These are phyloP conservation scores for Ploettnerulaceae sp. DNA, from an alignment of 2,329 filamentous ascomycete genomes.

Conservation along the genomic window DNA sequence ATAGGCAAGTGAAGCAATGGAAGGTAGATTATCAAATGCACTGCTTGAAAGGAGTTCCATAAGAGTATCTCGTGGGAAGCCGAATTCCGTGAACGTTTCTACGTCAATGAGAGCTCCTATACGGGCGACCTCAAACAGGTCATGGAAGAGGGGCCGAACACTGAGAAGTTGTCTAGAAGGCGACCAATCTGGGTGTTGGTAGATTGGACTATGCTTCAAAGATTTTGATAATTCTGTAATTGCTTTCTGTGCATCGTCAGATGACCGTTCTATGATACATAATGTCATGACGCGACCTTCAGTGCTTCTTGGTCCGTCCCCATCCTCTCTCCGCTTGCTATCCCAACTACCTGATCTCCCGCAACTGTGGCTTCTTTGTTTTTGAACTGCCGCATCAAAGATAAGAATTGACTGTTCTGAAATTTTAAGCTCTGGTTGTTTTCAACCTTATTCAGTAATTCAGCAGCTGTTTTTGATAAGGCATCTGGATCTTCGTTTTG, in stretches of 20 bases:
- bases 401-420: slow-evolving; percentile 69
- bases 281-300: slow-evolving; percentile 12
- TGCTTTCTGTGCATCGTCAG: slow-evolving; percentile 7
- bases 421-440: slow-evolving; percentile 70
- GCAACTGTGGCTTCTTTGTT: slow-evolving; percentile 68
- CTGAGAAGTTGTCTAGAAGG: not conserved
- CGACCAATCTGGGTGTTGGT: not conserved
- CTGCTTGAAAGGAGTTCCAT: not conserved
- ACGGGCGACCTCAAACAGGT: not conserved
- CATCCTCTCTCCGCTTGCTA: not conserved
- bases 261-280: slow-evolving; percentile 8
- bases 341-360: slow-evolving; percentile 58
- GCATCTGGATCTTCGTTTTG: slow-evolving; percentile 46
- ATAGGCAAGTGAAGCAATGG: not conserved
- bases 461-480: slow-evolving; percentile 65
- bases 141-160: not conserved
- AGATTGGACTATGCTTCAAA: not conserved
- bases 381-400: slow-evolving; percentile 70
- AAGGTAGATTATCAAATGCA: too few species aligned
- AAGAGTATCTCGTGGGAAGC: not conserved
- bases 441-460: slow-evolving; percentile 63
- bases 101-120: not conserved
- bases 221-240: not conserved
- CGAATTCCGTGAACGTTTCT: not conserved
- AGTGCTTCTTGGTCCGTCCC: slow-evolving; percentile 7